Conservation (phyloP, 305 asterid genomes). For the Fraxinus sp. region DNA sequence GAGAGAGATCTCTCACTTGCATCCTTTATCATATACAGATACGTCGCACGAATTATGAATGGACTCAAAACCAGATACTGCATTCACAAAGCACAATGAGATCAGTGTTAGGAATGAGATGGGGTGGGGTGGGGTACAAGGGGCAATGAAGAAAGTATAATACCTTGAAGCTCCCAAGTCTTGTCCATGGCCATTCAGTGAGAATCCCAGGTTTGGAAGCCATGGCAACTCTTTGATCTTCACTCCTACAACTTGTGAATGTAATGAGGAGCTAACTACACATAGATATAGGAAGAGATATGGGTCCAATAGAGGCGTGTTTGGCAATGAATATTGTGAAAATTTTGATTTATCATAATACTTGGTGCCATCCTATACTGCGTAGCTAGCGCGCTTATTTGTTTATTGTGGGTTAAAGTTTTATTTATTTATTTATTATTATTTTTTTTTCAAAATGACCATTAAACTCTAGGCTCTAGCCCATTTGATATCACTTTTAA, state of each 20-base stretch:
- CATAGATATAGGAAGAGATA: background rate
- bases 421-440: too few relatives aligned
- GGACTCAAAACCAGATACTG: conserved; percentile 38
- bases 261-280: background rate
- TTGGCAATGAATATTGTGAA: background rate
- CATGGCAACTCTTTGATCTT: conserved; percentile 29
- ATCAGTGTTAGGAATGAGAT: background rate
- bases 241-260: background rate
- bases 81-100: background rate
- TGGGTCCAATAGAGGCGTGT: background rate
- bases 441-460: background rate
- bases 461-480: background rate
- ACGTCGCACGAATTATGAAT: conserved; percentile 17
- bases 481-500: background rate
- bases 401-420: background rate
- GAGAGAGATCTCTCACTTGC: conserved; percentile 16
- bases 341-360: background rate
- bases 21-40: conserved; percentile 18
- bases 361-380: background rate
- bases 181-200: conserved; percentile 76
- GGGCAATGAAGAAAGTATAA: background rate
- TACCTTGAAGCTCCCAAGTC: conserved; percentile 68
- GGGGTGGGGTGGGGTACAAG: background rate
- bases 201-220: conserved; percentile 72
- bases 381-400: background rate